These are phyloP conservation scores for Alternaria sp. DNA, from an alignment of 2,329 filamentous ascomycete species.

Conservation along the genomic window DNA sequence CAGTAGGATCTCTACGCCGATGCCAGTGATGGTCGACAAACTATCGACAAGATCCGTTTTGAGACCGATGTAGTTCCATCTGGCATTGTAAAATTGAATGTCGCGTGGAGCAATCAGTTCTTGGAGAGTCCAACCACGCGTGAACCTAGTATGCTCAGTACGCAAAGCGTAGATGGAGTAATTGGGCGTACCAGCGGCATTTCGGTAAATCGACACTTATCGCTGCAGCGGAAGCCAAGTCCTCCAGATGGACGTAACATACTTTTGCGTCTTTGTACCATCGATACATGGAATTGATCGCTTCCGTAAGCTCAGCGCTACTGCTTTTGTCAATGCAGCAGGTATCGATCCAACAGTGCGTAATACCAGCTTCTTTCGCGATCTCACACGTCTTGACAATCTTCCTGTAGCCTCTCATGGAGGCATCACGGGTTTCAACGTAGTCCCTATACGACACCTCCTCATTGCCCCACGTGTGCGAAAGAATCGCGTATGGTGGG, in stretches of 20 bases:
- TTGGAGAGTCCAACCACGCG: constrained; percentile 1
- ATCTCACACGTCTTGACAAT: background rate
- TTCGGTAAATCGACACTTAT: background rate
- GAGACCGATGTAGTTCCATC: background rate
- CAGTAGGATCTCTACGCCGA: background rate
- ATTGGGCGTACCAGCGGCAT: background rate
- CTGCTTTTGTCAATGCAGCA: constrained; percentile 18
- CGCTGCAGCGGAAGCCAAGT: background rate
- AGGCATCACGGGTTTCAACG: background rate
- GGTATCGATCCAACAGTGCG: background rate
- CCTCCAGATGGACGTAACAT: constrained; percentile 9
- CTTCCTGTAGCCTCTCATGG: background rate
- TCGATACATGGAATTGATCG: constrained; percentile 18
- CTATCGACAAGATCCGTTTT: background rate
- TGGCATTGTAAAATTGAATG: background rate
- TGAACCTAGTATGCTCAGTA: background rate
- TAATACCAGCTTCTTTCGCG: background rate
- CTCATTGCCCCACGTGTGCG: background rate
- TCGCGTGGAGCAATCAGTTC: background rate
- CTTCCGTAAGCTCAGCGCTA: constrained; percentile 15
- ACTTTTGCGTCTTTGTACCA: constrained; percentile 13
- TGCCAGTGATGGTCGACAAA: background rate
- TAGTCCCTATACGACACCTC: background rate
- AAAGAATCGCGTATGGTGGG: background rate
- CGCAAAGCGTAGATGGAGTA: background rate